Conservation (phyloP, 768 basidiomycete genomes). For the Podaxis sp. region DNA sequence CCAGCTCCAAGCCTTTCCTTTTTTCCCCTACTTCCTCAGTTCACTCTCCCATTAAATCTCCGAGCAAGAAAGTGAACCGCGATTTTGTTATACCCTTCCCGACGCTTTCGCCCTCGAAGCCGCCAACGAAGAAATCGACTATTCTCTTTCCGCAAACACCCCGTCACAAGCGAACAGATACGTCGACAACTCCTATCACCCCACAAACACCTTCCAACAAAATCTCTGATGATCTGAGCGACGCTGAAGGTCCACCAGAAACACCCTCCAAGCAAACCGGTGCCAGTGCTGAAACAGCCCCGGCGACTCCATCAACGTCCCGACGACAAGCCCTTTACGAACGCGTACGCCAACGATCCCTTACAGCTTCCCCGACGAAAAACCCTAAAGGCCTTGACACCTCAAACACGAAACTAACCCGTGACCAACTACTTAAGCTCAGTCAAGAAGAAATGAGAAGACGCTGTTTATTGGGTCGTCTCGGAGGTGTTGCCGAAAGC, state of each 20-base stretch:
- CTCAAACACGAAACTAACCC: slow-evolving; percentile 49
- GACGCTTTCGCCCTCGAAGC: slow-evolving; percentile 37
- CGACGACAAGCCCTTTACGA: slow-evolving; percentile 81
- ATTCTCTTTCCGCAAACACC: slow-evolving; percentile 67
- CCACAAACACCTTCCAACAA: slow-evolving; percentile 47
- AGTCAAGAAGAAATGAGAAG: slow-evolving; percentile 78
- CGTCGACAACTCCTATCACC: slow-evolving; percentile 31
- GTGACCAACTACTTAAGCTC: slow-evolving; percentile 68
- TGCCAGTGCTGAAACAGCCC: slow-evolving; percentile 50
- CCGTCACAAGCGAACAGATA: slow-evolving; percentile 46
- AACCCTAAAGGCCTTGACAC: slow-evolving; percentile 36
- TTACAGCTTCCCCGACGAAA: slow-evolving; percentile 69
- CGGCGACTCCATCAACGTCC: slow-evolving; percentile 71
- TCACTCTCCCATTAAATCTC: slow-evolving; percentile 42
- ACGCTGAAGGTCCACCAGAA: slow-evolving; percentile 42
- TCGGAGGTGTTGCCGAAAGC: slow-evolving; percentile 82
- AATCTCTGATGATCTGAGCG: slow-evolving; percentile 26
- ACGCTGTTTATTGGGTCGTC: slow-evolving; percentile 73
- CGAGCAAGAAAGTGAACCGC: slow-evolving; percentile 34
- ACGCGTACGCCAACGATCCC: slow-evolving; percentile 71
- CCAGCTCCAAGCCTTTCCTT: slow-evolving; percentile 14
- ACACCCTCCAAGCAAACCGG: slow-evolving; percentile 71
- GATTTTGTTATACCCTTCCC: slow-evolving; percentile 55
- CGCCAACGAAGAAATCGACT: slow-evolving; percentile 49
- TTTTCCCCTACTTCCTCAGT: neutral